phyloP scores from a whole-genome alignment of 805 yeast genomes.

The Cyberlindnera veronae region DNA sequence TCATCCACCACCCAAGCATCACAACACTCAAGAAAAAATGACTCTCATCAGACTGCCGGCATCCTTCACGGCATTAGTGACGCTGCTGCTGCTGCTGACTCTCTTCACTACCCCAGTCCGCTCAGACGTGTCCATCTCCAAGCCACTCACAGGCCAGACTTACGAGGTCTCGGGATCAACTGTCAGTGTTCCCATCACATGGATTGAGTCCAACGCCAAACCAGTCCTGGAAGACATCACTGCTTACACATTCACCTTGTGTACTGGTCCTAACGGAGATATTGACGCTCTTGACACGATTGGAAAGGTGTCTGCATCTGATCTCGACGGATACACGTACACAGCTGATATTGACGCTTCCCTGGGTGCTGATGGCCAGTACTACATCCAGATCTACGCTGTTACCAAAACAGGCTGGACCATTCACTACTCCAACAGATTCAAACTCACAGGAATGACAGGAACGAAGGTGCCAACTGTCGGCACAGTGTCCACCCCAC shows the following conservation, averaged over 20 bases:
- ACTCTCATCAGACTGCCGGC: too few relatives aligned
- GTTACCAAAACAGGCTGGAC: conserved; percentile 43
- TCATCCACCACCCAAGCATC: too few relatives aligned
- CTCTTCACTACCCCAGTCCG: conserved; percentile 4
- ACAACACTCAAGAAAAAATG: too few relatives aligned
- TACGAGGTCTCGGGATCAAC: conserved; percentile 26
- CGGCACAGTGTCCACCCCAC: conserved; percentile 43
- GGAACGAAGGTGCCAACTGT: conserved; percentile 52
- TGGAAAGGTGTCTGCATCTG: conserved; percentile 28
- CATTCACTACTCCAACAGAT: conserved; percentile 66
- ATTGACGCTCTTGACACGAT: conserved; percentile 40
- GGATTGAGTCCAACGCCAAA: conserved; percentile 52
- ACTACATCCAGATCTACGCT: conserved; percentile 68
- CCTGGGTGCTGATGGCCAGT: conserved; percentile 60
- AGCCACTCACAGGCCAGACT: conserved; percentile 21
- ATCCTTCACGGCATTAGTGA: too few relatives aligned
- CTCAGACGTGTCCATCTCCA: conserved; percentile 29
- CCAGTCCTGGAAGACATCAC: conserved; percentile 45
- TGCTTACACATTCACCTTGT: conserved; percentile 50
- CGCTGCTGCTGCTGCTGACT: too few relatives aligned
- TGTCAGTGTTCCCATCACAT: conserved; percentile 34
- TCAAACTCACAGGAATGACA: conserved; percentile 65
- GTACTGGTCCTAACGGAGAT: conserved; percentile 61
- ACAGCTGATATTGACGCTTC: conserved; percentile 41
- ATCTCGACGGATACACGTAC: conserved; percentile 33